Evolutionary conservation across 139 green algal genomes (phyloP), one percentile per base, ranked within the genome.

Genomic region (Edaphochlamys debaryana): DNA sequence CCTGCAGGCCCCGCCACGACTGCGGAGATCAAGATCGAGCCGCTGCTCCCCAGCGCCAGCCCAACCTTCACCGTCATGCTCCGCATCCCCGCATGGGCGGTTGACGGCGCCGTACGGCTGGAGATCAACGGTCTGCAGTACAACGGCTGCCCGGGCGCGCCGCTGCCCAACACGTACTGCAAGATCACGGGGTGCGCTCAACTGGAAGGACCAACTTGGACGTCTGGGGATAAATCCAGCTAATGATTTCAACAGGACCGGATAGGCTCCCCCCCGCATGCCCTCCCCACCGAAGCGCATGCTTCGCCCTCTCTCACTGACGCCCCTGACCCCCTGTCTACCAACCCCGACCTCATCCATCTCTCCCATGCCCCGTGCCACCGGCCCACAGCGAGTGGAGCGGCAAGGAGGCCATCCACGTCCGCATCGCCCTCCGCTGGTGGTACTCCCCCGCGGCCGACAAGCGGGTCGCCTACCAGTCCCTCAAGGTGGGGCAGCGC

Each of bases 1-100:
- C n/a, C n/a, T n/a, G n/a, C 75, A 81, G 75, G 75, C 20, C 75
- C 75, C 22, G 75, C 75, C 3, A 48, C 62, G 20, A 81, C 75
- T 20, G 75, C 75, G 38, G 22, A 72, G n/a, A 72, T 81, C 62
- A 41, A 41, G 30, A 48, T 81, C 40, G 60, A 62, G 60, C 41
- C 62, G 40, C 41, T 81, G 19, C 40, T 8, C 15, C 41, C n/a
- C n/a, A 4, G 38, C 38, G 56, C 37, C n/a, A 13, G 22, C 1
- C 0, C 60, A 3, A n/a, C 11, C 27, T 79, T 79, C 72, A 69
- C 72, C 17, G 54, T 79, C 72, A 79, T 68, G 42, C n/a, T 79
- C 54, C 72, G 72, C 37, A 68, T 79, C 36, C 72, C 72, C 54
- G 52, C 23, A 0, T 79, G 72, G 72, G 72, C 72, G 3, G 30